A percentile compares a stretch with the other conserved stretches of the same genome.
Evolutionary conservation across 495 filamentous ascomycete species (phyloP).

Genomic region (Tuber aestivum): DNA sequence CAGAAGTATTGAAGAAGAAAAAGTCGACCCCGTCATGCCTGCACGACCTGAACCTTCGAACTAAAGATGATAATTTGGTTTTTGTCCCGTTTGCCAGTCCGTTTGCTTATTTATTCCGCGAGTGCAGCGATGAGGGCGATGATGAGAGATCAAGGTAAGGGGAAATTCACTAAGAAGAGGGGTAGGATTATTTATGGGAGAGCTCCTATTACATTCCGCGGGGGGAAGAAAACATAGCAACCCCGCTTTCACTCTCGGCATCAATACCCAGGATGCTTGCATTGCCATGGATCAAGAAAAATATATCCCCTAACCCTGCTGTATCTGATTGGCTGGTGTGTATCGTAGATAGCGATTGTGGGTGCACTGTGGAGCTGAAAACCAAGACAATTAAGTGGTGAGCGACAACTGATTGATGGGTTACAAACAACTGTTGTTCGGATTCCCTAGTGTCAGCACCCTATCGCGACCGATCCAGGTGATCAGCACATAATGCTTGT

Average conservation of each 20-base stretch:
- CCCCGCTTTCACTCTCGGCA: background rate
- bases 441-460: background rate
- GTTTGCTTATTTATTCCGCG: background rate
- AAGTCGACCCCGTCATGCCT: constrained; percentile 27
- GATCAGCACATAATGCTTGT: background rate
- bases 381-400: background rate
- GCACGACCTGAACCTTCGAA: background rate
- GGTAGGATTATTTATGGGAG: background rate
- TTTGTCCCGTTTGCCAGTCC: background rate
- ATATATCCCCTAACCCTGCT: background rate
- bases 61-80: background rate
- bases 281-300: background rate
- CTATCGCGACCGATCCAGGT: too few relatives aligned
- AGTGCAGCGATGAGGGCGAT: constrained; percentile 1
- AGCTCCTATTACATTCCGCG: background rate
- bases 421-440: background rate
- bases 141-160: constrained; percentile 7
- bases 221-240: background rate
- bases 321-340: background rate
- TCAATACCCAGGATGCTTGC: background rate
- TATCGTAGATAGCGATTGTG: background rate
- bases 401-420: background rate
- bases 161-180: constrained; percentile 8
- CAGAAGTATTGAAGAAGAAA: constrained; percentile 41
- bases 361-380: background rate